Evolutionary conservation across 176 grass and related monocot species (phyloP), one percentile per base, ranked within the genome.

Genomic region (Avena atlantica): DNA sequence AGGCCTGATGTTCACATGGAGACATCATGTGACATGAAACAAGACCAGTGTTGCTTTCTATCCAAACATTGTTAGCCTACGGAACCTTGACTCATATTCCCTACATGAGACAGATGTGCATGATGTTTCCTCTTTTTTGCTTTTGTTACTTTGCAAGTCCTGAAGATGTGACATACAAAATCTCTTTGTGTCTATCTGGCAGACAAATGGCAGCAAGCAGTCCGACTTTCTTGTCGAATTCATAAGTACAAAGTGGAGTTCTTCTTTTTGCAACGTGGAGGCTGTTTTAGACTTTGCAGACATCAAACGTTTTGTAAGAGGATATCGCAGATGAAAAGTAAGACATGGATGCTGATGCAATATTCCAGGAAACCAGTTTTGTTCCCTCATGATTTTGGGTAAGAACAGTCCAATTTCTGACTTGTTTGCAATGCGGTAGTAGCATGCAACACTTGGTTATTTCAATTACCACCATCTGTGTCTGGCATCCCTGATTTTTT

Each of bases 161-260:
- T 70, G 49, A n/a, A 59, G 19, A 68, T 21, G 36, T 91, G 34
- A 84, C 68, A 53, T 29, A 44, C 49, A 74, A 69, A 82, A 88
- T 47, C 6, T 83, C 14, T 74, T 1, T 93, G 5, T 48, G 5
- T 25, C 51, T 83, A 15, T 83, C 48, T 83, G 61, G 61, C 90
- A 99, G 94, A 99, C 97, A 83, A 99, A 99, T 84, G 97, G 97
- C 14, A 84, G 94, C 40, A 57, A 82, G 44, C 97, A 99, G 70
- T 94, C 97, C 0, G 81, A 96, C 55, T 90, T 96, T 74, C 87
- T 99, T 70, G 91, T 92, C 45, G 84, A 89, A 65, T 86, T 90
- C 59, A 87, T 94, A 80, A 89, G 53, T 34, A 78, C 87, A 86
- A 93, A 87, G 66, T 99, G 87, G 89, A 68, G 57, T 21, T 89